Base-by-base conservation (phyloP, 345 rosid genomes). In the Boechera stricta region DNA sequence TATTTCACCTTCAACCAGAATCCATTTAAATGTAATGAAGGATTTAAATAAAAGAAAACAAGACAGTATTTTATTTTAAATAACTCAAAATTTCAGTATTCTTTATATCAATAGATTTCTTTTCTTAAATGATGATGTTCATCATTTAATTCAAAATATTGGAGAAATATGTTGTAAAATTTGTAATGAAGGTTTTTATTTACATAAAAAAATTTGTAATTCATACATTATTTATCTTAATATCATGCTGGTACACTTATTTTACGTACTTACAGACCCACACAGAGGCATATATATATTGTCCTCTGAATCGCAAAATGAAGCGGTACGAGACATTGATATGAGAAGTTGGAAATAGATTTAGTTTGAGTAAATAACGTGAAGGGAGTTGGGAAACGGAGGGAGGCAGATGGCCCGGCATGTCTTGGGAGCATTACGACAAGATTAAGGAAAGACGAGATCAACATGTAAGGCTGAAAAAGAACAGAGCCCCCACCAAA, bases 381-480 rank as follows among this genome's bases (percentile, higher is more conserved):
- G 47, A 48, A 45, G 57, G 54, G 62, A 72, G 73, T 29, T 56
- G 68, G 63, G 62, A 55, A 55, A 33, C 10, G 78, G 70, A 44
- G 76, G 32, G 77, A 81, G 82, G 81, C 84, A 87, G 38, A 76
- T 82, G 88, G 86, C 79, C 86, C 91, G 58, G 26, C 75, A 81
- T 91, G 98, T 87, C 85, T 60, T 76, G 86, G 83, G 82, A 28
- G 70, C 74, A 88, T 86, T 91, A 82, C 64, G 96, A 90, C 96
- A 91, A 24, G 86, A 85, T 81, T 72, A 86, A 87, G 80, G 76
- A 67, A 77, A 79, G 88, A 86, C 82, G 88, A 89, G 88, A 47
- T 54, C 77, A 64, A 73, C 32, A 56, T 44, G 88, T 91, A 85
- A 86, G 86, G 90, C 88, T 86, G 78, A 82, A 81, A 77, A 16